These are phyloP conservation scores for Turnera subulata DNA, from an alignment of 345 rosid species.

Conservation along the genomic window DNA sequence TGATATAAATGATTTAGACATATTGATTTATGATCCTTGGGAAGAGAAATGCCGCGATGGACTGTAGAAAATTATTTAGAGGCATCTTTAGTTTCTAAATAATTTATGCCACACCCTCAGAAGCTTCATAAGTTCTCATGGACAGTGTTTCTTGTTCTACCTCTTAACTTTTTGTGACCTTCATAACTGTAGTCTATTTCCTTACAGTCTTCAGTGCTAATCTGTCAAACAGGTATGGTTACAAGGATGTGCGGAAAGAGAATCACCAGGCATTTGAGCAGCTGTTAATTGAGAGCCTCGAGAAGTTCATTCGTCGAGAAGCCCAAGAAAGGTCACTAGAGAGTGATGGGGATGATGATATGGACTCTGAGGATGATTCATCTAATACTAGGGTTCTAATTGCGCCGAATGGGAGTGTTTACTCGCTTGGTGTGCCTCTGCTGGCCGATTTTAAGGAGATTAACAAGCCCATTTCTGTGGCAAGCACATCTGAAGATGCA, in stretches of 20 bases:
- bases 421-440: slow-evolving; percentile 79
- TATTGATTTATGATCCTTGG: not conserved
- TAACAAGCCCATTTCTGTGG: slow-evolving; percentile 40
- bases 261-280: slow-evolving; percentile 95
- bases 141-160: not conserved
- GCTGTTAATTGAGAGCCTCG: slow-evolving; percentile 94
- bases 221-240: slow-evolving; percentile 70
- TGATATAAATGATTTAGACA: not conserved
- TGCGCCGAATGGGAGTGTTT: slow-evolving; percentile 89
- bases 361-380: slow-evolving; percentile 57
- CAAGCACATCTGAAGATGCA: slow-evolving; percentile 53
- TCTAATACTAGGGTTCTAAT: slow-evolving; percentile 57
- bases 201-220: slow-evolving; percentile 6
- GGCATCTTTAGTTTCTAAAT: not conserved
- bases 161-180: not conserved
- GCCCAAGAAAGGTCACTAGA: slow-evolving; percentile 88
- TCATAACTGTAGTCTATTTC: not conserved
- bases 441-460: slow-evolving; percentile 57
- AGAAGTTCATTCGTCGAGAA: slow-evolving; percentile 93
- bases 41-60: not conserved
- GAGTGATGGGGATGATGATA: slow-evolving; percentile 76
- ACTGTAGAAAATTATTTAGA: not conserved
- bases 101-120: too few species aligned
- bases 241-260: slow-evolving; percentile 93
- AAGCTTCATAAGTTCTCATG: too few species aligned